Conservation (phyloP, 2,329 filamentous ascomycete genomes). For the Monosporascus sp. region DNA sequence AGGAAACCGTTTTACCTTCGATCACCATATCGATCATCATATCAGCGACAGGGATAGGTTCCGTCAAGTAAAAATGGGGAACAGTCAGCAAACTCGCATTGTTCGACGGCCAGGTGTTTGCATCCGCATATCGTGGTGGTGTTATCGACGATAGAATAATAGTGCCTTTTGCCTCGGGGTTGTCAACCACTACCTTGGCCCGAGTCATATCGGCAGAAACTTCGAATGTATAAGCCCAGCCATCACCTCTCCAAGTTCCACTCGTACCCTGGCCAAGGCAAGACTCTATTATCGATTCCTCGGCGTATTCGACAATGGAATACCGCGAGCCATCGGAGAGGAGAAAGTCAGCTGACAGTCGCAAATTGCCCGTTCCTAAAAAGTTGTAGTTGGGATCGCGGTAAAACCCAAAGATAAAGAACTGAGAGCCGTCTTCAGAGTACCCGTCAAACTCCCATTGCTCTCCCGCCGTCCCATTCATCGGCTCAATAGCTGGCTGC, state of each 20-base stretch:
- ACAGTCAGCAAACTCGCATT: slow-evolving; percentile 5
- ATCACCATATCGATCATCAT: too few species aligned
- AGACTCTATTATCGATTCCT: slow-evolving; percentile 14
- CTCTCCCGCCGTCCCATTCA: slow-evolving; percentile 22
- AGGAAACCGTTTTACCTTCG: too few species aligned
- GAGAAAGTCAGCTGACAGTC: slow-evolving; percentile 19
- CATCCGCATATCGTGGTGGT: slow-evolving; percentile 10
- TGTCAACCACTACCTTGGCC: slow-evolving; percentile 5
- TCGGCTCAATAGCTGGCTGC: slow-evolving; percentile 16
- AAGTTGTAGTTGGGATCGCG: slow-evolving; percentile 24
- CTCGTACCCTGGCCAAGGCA: slow-evolving; percentile 8
- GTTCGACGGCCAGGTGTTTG: neutral
- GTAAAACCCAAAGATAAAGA: slow-evolving; percentile 24
- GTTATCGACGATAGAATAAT: slow-evolving; percentile 11
- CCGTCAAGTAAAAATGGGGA: slow-evolving; percentile 13
- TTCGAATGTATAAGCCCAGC: slow-evolving; percentile 9
- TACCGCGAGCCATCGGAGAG: slow-evolving; percentile 16
- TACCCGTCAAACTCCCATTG: slow-evolving; percentile 28
- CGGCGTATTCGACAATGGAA: slow-evolving; percentile 18
- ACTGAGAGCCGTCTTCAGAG: slow-evolving; percentile 16
- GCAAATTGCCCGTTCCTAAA: slow-evolving; percentile 22
- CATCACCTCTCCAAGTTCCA: slow-evolving; percentile 5
- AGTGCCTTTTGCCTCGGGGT: slow-evolving; percentile 8
- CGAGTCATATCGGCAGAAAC: slow-evolving; percentile 11
- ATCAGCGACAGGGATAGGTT: slow-evolving; percentile 15